Evolutionary conservation across 148 eudicot species (phyloP).

Genomic region (Rhododendron griersonianum): DNA sequence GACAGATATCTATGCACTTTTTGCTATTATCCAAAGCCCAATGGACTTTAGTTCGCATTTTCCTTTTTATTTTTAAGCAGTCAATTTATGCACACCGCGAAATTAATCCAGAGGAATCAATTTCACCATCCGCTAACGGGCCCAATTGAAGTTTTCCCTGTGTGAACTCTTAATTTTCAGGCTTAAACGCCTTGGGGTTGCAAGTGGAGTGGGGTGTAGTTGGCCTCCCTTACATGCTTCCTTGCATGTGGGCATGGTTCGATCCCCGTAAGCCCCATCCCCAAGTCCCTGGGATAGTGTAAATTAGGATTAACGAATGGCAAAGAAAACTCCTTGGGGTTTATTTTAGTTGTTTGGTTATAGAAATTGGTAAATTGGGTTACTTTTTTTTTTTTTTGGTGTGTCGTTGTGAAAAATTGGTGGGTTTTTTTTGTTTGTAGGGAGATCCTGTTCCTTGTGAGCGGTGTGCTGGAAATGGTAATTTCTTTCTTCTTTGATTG

Average conservation of each 20-base stretch:
- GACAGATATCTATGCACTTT: not conserved
- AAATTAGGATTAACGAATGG: too few species aligned
- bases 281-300: too few species aligned
- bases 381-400: not conserved
- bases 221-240: too few species aligned
- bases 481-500: not conserved
- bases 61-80: not conserved
- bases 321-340: not conserved
- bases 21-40: too few species aligned
- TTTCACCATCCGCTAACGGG: not conserved
- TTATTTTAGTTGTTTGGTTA: not conserved
- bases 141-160: too few species aligned
- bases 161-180: too few species aligned
- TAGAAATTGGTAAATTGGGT: not conserved
- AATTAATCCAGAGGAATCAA: too few species aligned
- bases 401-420: not conserved
- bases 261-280: too few species aligned
- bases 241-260: too few species aligned
- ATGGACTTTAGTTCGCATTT: not conserved
- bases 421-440: conserved; percentile 34
- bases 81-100: too few species aligned
- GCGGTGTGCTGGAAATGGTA: conserved; percentile 85
- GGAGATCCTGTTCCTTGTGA: conserved; percentile 94
- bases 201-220: too few species aligned
- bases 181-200: too few species aligned